Evolutionary conservation across 2,329 filamentous ascomycete species (phyloP).

Genomic region (Aspergillus jensenii): DNA sequence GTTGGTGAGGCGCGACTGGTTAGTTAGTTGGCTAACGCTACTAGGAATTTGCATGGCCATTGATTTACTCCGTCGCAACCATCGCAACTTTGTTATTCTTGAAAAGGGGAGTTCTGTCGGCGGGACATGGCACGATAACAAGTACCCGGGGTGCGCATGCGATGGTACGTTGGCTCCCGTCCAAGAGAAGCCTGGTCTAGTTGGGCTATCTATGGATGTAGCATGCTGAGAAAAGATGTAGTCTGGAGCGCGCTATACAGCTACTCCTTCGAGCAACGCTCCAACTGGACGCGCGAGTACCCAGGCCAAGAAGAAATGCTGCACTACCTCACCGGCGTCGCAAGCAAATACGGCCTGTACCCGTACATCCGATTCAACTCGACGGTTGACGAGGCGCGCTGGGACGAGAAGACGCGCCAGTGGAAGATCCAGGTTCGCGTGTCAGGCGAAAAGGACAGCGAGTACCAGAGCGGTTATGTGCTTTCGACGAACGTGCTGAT

Average conservation of each 20-base stretch:
- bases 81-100: slow-evolving; percentile 55
- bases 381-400: slow-evolving; percentile 52
- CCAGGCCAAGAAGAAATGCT: slow-evolving; percentile 62
- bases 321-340: slow-evolving; percentile 54
- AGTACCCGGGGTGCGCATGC: slow-evolving; percentile 58
- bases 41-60: slow-evolving; percentile 58
- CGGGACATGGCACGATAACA: slow-evolving; percentile 58
- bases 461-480: slow-evolving; percentile 53
- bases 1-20: no score
- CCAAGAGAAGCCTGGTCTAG: no score
- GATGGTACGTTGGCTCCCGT: no score
- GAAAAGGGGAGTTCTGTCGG: slow-evolving; percentile 56
- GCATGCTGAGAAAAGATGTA: slow-evolving; percentile 10
- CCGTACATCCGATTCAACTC: slow-evolving; percentile 60
- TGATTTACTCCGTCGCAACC: slow-evolving; percentile 53
- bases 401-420: slow-evolving; percentile 53
- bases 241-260: slow-evolving; percentile 58
- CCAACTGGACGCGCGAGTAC: slow-evolving; percentile 58
- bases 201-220: not conserved
- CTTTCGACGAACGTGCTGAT: slow-evolving; percentile 58
- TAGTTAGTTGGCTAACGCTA: not conserved
- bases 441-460: slow-evolving; percentile 54
- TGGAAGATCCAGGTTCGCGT: slow-evolving; percentile 54
- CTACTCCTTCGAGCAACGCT: slow-evolving; percentile 61
- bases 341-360: slow-evolving; percentile 56